Evolutionary conservation across 1,284 basidiomycete genomes (phyloP).

Genomic region (Heterobasidion parviporum): DNA sequence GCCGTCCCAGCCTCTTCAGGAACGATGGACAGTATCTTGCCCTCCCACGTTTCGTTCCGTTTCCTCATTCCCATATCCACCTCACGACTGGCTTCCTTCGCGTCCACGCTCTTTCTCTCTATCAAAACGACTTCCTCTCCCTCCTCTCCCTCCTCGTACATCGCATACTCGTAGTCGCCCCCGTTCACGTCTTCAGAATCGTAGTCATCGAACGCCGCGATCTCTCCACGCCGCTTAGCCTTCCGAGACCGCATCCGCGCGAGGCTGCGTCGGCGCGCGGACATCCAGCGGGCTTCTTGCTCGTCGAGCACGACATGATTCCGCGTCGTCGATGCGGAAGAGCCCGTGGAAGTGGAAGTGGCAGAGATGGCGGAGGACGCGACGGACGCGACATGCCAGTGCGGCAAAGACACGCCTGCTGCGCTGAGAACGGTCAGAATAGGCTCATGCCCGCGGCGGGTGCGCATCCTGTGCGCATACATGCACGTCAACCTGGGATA

Average conservation of each 20-base stretch:
- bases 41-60: constrained; percentile 1
- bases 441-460: constrained; percentile 59
- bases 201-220: background rate
- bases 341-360: background rate
- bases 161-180: background rate
- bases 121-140: background rate
- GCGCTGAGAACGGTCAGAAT: constrained; percentile 58
- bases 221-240: background rate
- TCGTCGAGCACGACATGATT: background rate
- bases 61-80: background rate
- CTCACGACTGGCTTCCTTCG: background rate
- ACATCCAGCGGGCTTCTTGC: constrained; percentile 2
- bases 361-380: background rate
- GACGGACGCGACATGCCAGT: background rate
- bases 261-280: background rate
- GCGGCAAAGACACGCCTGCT: constrained; percentile 33
- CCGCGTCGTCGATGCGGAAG: background rate
- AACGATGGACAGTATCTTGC: constrained; percentile 11
- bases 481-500: constrained; percentile 40
- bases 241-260: background rate
- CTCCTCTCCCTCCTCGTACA: background rate
- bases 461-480: constrained; percentile 71
- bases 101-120: background rate
- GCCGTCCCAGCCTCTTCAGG: constrained; percentile 5
- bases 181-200: background rate